A percentile compares a stretch with the other conserved stretches of the same genome.
Evolutionary conservation across 2,329 filamentous ascomycete species (phyloP).

Genomic region (Colletotrichum cereale): DNA sequence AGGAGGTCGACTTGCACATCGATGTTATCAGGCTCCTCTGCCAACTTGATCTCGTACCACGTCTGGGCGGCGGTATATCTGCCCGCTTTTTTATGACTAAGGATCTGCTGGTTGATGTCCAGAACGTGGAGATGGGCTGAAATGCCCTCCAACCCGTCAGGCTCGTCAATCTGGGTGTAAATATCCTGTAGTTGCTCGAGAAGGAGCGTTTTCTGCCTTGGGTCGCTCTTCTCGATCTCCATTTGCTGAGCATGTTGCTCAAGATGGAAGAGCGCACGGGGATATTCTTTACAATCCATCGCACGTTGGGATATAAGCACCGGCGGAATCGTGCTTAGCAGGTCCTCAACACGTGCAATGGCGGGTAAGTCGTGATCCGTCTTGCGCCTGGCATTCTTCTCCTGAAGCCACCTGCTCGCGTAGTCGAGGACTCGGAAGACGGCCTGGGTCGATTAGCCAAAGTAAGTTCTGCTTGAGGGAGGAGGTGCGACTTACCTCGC

Average conservation of each 20-base stretch:
- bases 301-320: constrained; percentile 84
- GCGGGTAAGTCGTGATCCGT: constrained; percentile 60
- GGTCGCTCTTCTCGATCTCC: constrained; percentile 58
- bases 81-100: constrained; percentile 93
- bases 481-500: constrained; percentile 73
- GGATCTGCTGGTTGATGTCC: constrained; percentile 92
- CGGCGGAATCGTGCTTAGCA: constrained; percentile 75
- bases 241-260: constrained; percentile 83
- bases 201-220: constrained; percentile 71
- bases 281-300: constrained; percentile 93
- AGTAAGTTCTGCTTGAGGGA: not conserved
- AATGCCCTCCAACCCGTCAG: constrained; percentile 95
- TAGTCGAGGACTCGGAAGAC: constrained; percentile 95
- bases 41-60: constrained; percentile 94
- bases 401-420: constrained; percentile 88
- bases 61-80: constrained; percentile 95
- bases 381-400: constrained; percentile 66
- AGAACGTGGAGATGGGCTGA: constrained; percentile 87
- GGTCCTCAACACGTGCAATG: constrained; percentile 61
- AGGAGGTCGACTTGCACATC: constrained; percentile 87
- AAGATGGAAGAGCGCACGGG: constrained; percentile 92
- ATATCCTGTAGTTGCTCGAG: constrained; percentile 89
- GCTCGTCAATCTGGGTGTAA: constrained; percentile 97
- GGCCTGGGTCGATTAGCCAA: constrained; percentile 64
- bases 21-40: constrained; percentile 80